Percentiles rank a stretch among this genome's conserved stretches.
These are phyloP conservation scores for Entomortierella chlamydospora DNA, from an alignment of 192 early-diverging fungal species.

Conservation along the genomic window DNA sequence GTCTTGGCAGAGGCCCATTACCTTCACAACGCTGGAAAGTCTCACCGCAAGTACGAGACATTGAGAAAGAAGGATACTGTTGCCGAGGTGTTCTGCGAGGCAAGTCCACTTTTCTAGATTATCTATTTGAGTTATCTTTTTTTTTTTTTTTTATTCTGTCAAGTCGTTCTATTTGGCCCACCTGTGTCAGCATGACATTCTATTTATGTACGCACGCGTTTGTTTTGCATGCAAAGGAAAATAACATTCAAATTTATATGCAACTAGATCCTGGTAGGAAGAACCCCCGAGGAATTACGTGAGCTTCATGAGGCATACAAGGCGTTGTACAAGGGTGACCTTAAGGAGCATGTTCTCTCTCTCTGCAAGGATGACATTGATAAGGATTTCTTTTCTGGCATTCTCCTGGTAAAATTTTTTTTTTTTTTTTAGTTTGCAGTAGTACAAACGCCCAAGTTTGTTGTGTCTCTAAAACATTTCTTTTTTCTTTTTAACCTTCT, in stretches of 20 bases:
- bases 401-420: constrained; percentile 28
- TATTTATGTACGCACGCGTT: too few relatives aligned
- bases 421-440: neutral
- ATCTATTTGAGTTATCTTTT: neutral
- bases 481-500: neutral
- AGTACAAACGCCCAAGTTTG: too few relatives aligned
- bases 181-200: too few relatives aligned
- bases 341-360: constrained; percentile 34
- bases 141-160: neutral
- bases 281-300: constrained; percentile 32
- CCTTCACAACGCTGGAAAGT: constrained; percentile 33
- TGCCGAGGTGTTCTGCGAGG: constrained; percentile 50
- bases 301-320: constrained; percentile 39
- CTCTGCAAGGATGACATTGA: constrained; percentile 22
- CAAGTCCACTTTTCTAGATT: too few relatives aligned
- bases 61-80: constrained; percentile 47
- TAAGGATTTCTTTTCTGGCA: constrained; percentile 21
- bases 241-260: too few relatives aligned
- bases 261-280: constrained; percentile 45
- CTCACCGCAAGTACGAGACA: constrained; percentile 42
- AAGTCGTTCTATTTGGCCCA: neutral
- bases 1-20: constrained; percentile 37
- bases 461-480: neutral
- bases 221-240: too few relatives aligned
- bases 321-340: constrained; percentile 12